Conservation (phyloP, 805 yeast species). For the Spathaspora passalidarum region DNA sequence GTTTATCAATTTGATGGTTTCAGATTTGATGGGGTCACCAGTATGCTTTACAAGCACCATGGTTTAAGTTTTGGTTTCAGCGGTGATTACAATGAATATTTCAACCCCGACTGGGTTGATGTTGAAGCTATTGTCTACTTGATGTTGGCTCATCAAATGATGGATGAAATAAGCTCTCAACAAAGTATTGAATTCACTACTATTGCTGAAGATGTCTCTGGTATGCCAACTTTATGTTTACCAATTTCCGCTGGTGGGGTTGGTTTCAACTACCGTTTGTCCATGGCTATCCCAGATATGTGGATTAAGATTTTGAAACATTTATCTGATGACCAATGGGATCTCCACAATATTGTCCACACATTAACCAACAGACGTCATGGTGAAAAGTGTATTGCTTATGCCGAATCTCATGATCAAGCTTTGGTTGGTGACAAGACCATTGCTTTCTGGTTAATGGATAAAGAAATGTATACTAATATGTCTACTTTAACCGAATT, state of each 20-base stretch:
- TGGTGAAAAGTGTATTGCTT: slow-evolving; percentile 84
- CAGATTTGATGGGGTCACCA: slow-evolving; percentile 94
- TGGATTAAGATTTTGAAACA: slow-evolving; percentile 95
- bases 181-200: slow-evolving; percentile 54
- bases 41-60: slow-evolving; percentile 89
- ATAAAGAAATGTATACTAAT: slow-evolving; percentile 94
- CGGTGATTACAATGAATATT: slow-evolving; percentile 90
- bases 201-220: slow-evolving; percentile 95
- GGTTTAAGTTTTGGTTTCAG: slow-evolving; percentile 88
- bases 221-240: slow-evolving; percentile 92
- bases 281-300: slow-evolving; percentile 99
- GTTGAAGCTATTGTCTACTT: slow-evolving; percentile 82
- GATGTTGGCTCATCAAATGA: slow-evolving; percentile 85
- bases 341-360: slow-evolving; percentile 72
- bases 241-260: slow-evolving; percentile 77
- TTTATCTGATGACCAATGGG: slow-evolving; percentile 85
- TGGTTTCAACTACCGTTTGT: slow-evolving; percentile 89
- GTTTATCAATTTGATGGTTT: slow-evolving; percentile 90
- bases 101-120: slow-evolving; percentile 76
- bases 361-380: slow-evolving; percentile 87
- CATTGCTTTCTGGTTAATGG: slow-evolving; percentile 97
- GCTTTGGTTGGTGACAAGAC: slow-evolving; percentile 97
- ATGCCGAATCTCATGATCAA: slow-evolving; percentile 95
- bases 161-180: slow-evolving; percentile 47
- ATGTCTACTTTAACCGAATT: slow-evolving; percentile 77